A percentile compares a stretch with the other conserved stretches of the same genome.
phyloP scores from a whole-genome alignment of 2,329 filamentous ascomycete genomes.

The Sporothrix humicola region DNA sequence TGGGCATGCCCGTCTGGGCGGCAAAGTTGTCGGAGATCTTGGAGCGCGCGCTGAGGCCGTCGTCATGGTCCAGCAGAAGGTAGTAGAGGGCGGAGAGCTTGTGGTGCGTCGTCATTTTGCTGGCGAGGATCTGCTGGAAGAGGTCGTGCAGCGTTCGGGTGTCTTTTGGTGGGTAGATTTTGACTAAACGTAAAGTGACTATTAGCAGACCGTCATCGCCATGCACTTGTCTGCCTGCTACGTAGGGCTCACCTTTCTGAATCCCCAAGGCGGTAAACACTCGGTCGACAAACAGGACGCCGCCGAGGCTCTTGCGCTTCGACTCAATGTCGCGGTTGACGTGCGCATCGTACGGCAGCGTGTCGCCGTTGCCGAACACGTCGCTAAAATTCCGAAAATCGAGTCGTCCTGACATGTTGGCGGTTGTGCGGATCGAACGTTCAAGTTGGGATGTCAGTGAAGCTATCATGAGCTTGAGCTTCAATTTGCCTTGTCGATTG shows the following conservation, averaged over 20 bases:
- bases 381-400: conserved; percentile 70
- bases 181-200: conserved; percentile 41
- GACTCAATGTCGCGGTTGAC: conserved; percentile 67
- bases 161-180: conserved; percentile 75
- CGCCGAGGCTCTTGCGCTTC: conserved; percentile 70
- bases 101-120: conserved; percentile 70
- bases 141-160: conserved; percentile 71
- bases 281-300: conserved; percentile 78
- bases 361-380: conserved; percentile 67
- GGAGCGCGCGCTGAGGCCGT: conserved; percentile 54
- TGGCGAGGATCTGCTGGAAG: conserved; percentile 71
- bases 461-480: neutral
- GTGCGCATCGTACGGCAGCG: conserved; percentile 67
- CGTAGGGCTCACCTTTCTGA: conserved; percentile 56
- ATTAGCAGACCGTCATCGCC: neutral
- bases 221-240: too few relatives aligned
- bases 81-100: conserved; percentile 86
- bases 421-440: neutral
- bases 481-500: neutral
- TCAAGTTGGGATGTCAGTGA: too few relatives aligned
- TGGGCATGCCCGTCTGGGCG: conserved; percentile 67
- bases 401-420: conserved; percentile 47
- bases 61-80: conserved; percentile 75
- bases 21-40: conserved; percentile 64
- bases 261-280: conserved; percentile 74